Conservation (phyloP, 768 basidiomycete species). For the Cystoderma amianthinum region DNA sequence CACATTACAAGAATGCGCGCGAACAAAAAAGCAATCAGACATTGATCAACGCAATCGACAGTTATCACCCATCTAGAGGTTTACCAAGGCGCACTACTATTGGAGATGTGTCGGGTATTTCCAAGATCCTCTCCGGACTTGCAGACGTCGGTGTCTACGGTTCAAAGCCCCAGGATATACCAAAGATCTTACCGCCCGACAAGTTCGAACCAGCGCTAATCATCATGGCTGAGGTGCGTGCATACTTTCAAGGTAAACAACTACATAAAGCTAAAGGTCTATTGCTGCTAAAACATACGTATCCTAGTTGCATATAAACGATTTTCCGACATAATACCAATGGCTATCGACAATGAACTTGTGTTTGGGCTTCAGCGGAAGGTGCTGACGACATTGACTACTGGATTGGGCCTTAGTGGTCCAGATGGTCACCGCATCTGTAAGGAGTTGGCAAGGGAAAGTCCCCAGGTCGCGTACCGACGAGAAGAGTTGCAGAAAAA, state of each 20-base stretch:
- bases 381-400: constrained; percentile 23
- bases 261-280: not conserved
- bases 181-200: constrained; percentile 40
- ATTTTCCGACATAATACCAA: constrained; percentile 48
- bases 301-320: constrained; percentile 51
- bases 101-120: constrained; percentile 10
- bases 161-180: constrained; percentile 29
- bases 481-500: constrained; percentile 46
- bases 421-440: constrained; percentile 39
- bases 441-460: constrained; percentile 45
- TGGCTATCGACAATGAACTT: constrained; percentile 49
- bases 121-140: constrained; percentile 21
- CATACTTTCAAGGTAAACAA: constrained; percentile 60
- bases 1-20: constrained; percentile 29
- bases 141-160: constrained; percentile 25
- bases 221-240: constrained; percentile 63
- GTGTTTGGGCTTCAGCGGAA: constrained; percentile 40
- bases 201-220: constrained; percentile 40
- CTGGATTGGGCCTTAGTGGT: constrained; percentile 42
- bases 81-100: not conserved
- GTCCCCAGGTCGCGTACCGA: constrained; percentile 28
- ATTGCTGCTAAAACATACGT: not conserved
- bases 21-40: constrained; percentile 14
- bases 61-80: constrained; percentile 3
- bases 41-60: constrained; percentile 10